Percentiles rank a stretch among this genome's conserved stretches.
Conservation (phyloP, 192 early-diverging fungal species). For the Umbelopsis sp. region DNA sequence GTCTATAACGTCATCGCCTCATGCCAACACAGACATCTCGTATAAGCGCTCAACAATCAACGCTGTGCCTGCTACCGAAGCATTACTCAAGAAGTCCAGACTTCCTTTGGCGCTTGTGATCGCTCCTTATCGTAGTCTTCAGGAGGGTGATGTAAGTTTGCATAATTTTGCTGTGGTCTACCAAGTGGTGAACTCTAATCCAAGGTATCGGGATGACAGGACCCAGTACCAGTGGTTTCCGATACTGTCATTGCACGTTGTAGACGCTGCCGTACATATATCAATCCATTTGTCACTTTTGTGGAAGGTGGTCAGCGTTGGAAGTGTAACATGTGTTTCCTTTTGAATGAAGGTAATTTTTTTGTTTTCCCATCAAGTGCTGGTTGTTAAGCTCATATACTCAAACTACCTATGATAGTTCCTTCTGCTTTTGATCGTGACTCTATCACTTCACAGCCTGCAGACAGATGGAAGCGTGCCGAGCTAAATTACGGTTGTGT, state of each 20-base stretch:
- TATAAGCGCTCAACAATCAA: conserved; percentile 93
- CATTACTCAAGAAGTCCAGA: conserved; percentile 84
- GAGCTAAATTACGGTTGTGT: conserved; percentile 91
- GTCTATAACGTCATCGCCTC: conserved; percentile 55
- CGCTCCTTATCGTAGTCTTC: conserved; percentile 82
- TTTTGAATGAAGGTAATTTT: conserved; percentile 81
- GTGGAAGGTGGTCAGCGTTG: conserved; percentile 94
- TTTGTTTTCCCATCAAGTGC: neutral
- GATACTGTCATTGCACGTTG: conserved; percentile 92
- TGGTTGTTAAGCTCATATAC: neutral
- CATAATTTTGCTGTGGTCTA: neutral
- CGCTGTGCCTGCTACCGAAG: conserved; percentile 81
- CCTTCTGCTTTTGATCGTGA: conserved; percentile 80
- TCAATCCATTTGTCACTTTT: conserved; percentile 96
- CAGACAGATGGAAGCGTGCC: conserved; percentile 85
- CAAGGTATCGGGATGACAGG: conserved; percentile 34
- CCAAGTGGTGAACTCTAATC: no score
- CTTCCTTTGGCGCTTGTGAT: conserved; percentile 89
- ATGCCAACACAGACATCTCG: conserved; percentile 69
- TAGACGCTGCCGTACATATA: conserved; percentile 92
- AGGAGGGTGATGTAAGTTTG: conserved; percentile 68
- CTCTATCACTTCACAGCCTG: conserved; percentile 71
- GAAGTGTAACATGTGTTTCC: conserved; percentile 95
- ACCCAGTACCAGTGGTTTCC: conserved; percentile 84
- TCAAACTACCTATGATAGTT: conserved; percentile 41